Evolutionary conservation across 2,329 filamentous ascomycete species (phyloP).

Genomic region (Nigrospora osmanthi): DNA sequence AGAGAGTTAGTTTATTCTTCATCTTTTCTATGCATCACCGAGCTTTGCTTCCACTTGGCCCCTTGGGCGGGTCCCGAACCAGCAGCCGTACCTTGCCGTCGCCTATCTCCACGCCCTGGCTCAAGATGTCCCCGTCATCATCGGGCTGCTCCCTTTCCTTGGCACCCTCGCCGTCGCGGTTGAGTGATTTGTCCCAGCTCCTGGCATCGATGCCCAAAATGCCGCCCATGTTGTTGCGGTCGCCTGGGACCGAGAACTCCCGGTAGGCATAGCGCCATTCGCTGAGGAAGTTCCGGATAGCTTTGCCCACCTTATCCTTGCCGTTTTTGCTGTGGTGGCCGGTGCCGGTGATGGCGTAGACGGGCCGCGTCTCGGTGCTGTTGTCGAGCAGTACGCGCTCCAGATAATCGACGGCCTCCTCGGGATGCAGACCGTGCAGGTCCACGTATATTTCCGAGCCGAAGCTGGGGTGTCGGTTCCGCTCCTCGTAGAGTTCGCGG

Average conservation of each 20-base stretch:
- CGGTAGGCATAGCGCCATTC: conserved; percentile 95
- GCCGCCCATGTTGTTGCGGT: conserved; percentile 74
- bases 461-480: conserved; percentile 61
- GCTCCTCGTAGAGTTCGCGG: conserved; percentile 83
- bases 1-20: conserved; percentile 3
- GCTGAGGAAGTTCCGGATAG: conserved; percentile 81
- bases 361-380: conserved; percentile 59
- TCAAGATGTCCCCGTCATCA: conserved; percentile 48
- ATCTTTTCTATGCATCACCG: conserved; percentile 18
- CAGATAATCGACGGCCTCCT: conserved; percentile 92
- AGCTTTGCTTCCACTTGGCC: conserved; percentile 41
- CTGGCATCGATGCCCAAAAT: conserved; percentile 61
- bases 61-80: conserved; percentile 52
- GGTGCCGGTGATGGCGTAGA: conserved; percentile 95
- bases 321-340: conserved; percentile 98
- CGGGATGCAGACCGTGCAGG: conserved; percentile 94
- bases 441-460: conserved; percentile 83
- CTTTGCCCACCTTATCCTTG: conserved; percentile 97
- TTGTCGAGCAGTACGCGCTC: conserved; percentile 84
- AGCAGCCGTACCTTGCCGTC: conserved; percentile 59
- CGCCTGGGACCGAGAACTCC: conserved; percentile 94
- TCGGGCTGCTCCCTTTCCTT: conserved; percentile 27
- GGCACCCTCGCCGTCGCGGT: conserved; percentile 32
- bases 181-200: conserved; percentile 57
- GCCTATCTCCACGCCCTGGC: conserved; percentile 60